Evolutionary conservation across 306 rosid genomes (phyloP).

Genomic region (Arachis stenosperma): DNA sequence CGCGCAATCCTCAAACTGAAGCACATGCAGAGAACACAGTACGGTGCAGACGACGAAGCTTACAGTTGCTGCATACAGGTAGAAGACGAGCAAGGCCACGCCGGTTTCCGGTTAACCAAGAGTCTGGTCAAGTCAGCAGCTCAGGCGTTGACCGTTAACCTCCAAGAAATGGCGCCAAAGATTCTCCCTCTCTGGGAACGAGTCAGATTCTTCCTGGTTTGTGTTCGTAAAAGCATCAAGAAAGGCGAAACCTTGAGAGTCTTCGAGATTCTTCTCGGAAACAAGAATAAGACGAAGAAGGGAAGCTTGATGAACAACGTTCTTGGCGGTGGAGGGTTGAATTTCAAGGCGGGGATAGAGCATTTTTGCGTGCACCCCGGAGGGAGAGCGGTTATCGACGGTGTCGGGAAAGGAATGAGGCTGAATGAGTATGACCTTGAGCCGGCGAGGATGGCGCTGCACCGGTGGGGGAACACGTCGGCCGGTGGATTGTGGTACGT

Average conservation of each 20-base stretch:
- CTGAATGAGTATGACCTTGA: conserved; percentile 68
- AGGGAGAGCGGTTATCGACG: conserved; percentile 77
- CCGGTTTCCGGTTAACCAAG: conserved; percentile 74
- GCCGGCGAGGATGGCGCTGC: conserved; percentile 83
- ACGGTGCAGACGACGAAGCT: conserved; percentile 75
- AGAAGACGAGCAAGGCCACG: conserved; percentile 67
- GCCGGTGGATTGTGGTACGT: conserved; percentile 93
- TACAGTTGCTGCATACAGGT: conserved; percentile 74
- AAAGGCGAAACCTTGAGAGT: conserved; percentile 45
- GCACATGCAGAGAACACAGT: conserved; percentile 65
- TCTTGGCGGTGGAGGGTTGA: conserved; percentile 46
- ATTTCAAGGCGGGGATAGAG: conserved; percentile 65
- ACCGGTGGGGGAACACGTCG: conserved; percentile 85
- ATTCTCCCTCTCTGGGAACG: conserved; percentile 68
- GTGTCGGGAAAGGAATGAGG: conserved; percentile 68
- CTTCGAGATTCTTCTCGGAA: conserved; percentile 28
- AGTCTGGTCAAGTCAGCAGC: conserved; percentile 68
- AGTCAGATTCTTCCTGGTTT: conserved; percentile 33
- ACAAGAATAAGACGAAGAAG: neutral
- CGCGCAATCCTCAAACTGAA: conserved; percentile 68
- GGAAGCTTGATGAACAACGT: neutral
- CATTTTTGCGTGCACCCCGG: conserved; percentile 87
- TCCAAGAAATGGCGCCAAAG: conserved; percentile 56
- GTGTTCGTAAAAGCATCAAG: conserved; percentile 2
- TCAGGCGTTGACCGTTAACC: conserved; percentile 62